Evolutionary conservation across 1,139 yeast genomes (phyloP).

Genomic region (Saccharomyces pastorianus): DNA sequence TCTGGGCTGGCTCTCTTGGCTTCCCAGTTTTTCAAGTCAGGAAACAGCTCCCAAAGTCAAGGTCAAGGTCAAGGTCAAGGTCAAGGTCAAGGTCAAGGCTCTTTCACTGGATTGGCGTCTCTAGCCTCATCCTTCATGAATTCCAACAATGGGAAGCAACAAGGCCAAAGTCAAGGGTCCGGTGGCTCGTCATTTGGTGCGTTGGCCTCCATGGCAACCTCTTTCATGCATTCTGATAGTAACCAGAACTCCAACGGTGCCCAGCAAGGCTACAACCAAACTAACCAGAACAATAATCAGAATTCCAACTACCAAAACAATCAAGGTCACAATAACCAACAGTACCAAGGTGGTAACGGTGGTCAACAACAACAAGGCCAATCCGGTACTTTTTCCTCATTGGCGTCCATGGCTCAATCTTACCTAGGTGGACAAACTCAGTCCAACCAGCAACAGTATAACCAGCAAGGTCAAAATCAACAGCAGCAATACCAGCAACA

Average conservation of each 20-base stretch:
- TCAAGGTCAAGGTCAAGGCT: slow-evolving; percentile 4
- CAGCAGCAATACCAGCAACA: slow-evolving; percentile 2
- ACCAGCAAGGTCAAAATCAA: background rate
- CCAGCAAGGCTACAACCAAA: slow-evolving; percentile 1
- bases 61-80: slow-evolving; percentile 4
- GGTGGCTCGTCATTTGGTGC: slow-evolving; percentile 3
- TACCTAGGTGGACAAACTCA: background rate
- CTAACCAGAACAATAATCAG: background rate
- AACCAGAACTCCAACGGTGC: slow-evolving; percentile 1
- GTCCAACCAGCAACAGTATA: slow-evolving; percentile 1
- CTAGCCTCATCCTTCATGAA: slow-evolving; percentile 7
- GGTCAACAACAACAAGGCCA: background rate
- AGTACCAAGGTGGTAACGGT: slow-evolving; percentile 4
- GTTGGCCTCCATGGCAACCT: background rate
- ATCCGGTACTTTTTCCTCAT: background rate
- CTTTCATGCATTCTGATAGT: background rate
- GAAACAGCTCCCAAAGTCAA: background rate
- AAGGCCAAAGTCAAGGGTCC: slow-evolving; percentile 4
- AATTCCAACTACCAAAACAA: background rate
- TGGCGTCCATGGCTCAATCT: slow-evolving; percentile 1
- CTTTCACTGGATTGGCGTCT: slow-evolving; percentile 6
- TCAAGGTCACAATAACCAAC: slow-evolving; percentile 1
- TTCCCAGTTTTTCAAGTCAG: slow-evolving; percentile 14
- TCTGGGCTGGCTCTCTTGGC: slow-evolving; percentile 22
- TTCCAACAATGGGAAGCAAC: background rate